Conservation (phyloP, 2,329 filamentous ascomycete species). For the Cladosporium phlei region DNA sequence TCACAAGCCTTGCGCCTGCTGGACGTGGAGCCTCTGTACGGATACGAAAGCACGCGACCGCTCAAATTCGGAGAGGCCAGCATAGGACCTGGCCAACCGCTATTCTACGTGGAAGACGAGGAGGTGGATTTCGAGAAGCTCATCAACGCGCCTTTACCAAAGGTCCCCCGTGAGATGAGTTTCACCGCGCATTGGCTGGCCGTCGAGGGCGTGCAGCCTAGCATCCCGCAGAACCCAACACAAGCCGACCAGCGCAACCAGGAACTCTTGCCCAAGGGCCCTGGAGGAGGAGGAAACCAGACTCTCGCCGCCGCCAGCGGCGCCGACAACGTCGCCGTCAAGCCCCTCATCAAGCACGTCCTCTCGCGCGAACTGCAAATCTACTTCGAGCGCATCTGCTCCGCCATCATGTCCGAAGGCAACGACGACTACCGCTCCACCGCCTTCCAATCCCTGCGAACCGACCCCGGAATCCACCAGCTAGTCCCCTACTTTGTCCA, state of each 20-base stretch:
- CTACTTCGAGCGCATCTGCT: slow-evolving; percentile 93
- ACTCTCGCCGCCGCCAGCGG: slow-evolving; percentile 78
- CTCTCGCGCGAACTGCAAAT: slow-evolving; percentile 93
- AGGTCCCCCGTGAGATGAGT: slow-evolving; percentile 85
- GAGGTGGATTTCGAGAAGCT: slow-evolving; percentile 98
- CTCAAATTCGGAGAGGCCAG: slow-evolving; percentile 91
- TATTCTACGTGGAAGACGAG: slow-evolving; percentile 97
- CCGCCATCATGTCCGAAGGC: slow-evolving; percentile 79
- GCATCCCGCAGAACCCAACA: slow-evolving; percentile 93
- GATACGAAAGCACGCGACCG: slow-evolving; percentile 87
- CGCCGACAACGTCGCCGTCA: slow-evolving; percentile 76
- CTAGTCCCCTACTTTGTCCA: slow-evolving; percentile 94
- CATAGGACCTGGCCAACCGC: slow-evolving; percentile 83
- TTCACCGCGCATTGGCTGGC: slow-evolving; percentile 98
- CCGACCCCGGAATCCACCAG: slow-evolving; percentile 91
- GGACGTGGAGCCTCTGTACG: slow-evolving; percentile 91
- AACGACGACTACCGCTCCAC: slow-evolving; percentile 83
- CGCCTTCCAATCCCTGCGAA: slow-evolving; percentile 76
- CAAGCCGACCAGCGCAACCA: slow-evolving; percentile 67
- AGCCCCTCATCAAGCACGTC: slow-evolving; percentile 91
- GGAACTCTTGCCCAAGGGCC: slow-evolving; percentile 84
- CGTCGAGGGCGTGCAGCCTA: slow-evolving; percentile 93
- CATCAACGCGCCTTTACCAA: slow-evolving; percentile 92
- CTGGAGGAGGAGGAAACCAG: slow-evolving; percentile 72
- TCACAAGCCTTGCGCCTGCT: slow-evolving; percentile 78